phyloP scores from a whole-genome alignment of 75 land plant genomes.

The Pinus albicaulis region DNA sequence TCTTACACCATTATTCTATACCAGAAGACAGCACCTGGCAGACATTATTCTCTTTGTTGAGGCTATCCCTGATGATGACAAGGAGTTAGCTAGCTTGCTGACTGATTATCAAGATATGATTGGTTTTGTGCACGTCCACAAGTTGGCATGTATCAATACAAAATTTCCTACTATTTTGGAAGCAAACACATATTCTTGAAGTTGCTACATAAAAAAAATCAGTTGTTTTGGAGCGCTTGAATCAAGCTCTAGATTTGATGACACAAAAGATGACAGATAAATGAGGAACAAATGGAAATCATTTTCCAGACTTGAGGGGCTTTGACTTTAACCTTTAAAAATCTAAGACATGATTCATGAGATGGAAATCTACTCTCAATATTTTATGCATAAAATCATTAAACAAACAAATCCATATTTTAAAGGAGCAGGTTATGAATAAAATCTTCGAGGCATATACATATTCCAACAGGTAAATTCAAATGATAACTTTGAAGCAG shows the following conservation, averaged over 20 bases:
- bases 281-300: too few species aligned
- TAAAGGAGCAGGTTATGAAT: too few species aligned
- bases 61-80: slow-evolving; percentile 92
- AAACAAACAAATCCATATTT: too few species aligned
- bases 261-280: too few species aligned
- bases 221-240: slow-evolving; percentile 70
- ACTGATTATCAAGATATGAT: slow-evolving; percentile 89
- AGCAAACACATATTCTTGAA: slow-evolving; percentile 73
- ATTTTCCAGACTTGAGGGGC: too few species aligned
- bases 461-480: too few species aligned
- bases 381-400: too few species aligned
- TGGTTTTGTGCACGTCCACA: slow-evolving; percentile 84
- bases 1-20: slow-evolving; percentile 56
- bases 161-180: slow-evolving; percentile 89
- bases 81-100: slow-evolving; percentile 72
- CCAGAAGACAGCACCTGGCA: slow-evolving; percentile 94
- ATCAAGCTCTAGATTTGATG: slow-evolving; percentile 96
- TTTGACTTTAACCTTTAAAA: too few species aligned
- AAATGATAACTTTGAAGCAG: too few species aligned
- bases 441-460: too few species aligned
- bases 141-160: slow-evolving; percentile 78
- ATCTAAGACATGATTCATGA: too few species aligned
- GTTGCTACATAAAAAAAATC: slow-evolving; percentile 53
- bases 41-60: slow-evolving; percentile 85
- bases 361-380: too few species aligned